phyloP scores from a whole-genome alignment of 2,329 filamentous ascomycete genomes.

The Fusarium bulbicola region DNA sequence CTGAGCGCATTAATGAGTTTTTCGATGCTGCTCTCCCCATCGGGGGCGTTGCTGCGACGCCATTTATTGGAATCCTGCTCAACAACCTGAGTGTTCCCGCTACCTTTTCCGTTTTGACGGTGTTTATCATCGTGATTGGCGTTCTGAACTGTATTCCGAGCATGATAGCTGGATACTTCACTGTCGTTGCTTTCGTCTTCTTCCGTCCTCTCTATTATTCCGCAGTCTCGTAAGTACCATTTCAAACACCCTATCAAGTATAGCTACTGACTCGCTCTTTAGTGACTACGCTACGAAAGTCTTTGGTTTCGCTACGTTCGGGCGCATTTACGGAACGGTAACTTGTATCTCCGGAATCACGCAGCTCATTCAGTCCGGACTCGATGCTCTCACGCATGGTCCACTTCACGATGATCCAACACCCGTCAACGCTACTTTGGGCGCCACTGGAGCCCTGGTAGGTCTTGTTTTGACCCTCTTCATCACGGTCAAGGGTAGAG shows the following conservation, averaged over 20 bases:
- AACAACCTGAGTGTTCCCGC: conserved; percentile 72
- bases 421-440: conserved; percentile 12
- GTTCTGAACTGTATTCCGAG: conserved; percentile 71
- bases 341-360: conserved; percentile 77
- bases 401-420: conserved; percentile 15
- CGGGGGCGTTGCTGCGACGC: conserved; percentile 74
- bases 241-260: fast-evolving
- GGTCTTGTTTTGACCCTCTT: conserved; percentile 8
- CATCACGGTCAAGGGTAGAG: conserved; percentile 5
- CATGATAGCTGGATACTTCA: conserved; percentile 70
- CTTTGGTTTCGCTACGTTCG: conserved; percentile 83
- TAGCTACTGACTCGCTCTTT: not conserved
- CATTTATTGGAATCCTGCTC: conserved; percentile 75
- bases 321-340: conserved; percentile 80
- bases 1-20: conserved; percentile 52
- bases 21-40: conserved; percentile 66
- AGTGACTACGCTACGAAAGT: conserved; percentile 81
- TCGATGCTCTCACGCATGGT: conserved; percentile 70
- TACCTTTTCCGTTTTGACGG: conserved; percentile 67
- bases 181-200: conserved; percentile 74
- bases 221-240: conserved; percentile 65
- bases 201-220: conserved; percentile 82
- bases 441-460: conserved; percentile 3
- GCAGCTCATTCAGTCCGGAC: conserved; percentile 75
- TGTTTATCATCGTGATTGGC: conserved; percentile 65